Evolutionary conservation across 2,329 filamentous ascomycete genomes (phyloP), one percentile per base, ranked within the genome.

Genomic region (Chaetomium globosum): DNA sequence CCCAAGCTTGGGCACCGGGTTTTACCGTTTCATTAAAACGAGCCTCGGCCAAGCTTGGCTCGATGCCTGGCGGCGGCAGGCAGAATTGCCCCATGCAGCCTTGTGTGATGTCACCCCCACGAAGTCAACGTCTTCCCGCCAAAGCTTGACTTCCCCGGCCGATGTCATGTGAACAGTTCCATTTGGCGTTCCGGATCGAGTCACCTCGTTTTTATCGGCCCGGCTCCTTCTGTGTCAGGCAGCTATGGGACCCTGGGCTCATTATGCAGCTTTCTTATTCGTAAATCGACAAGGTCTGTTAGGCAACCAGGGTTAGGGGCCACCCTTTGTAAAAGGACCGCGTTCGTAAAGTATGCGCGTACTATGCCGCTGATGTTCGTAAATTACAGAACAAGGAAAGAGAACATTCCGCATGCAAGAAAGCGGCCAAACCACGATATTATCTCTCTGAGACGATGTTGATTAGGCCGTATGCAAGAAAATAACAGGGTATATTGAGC

Each of bases 31-130:
- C 31, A 43, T 4, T 16, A 12, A n/a, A 36, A 31, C 52, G 8
- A 55, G 52, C 52, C 43, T 12, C n/a, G n/a, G 30, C 12, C 13
- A 16, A 16, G 57, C 39, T 36, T 59, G 57, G 57, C 57, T 51
- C 49, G 36, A 23, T 49, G 39, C 43, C 28, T 53, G 48, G 21
- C 58, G 39, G 58, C 30, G 31, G 59, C 49, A 31, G 33, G 16
- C 8, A 36, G 13, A 36, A 51, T n/a, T 9, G 9, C 28, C 30
- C 23, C 16, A 13, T 55, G 28, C 5, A 33, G 39, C 26, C 39
- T 13, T 23, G 56, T 23, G 19, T 48, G 23, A 26, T 36, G 31
- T 53, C 12, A 30, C 48, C 48, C 48, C 51, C 51, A 48, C 46
- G 46, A 48, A 48, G 26, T 3, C 23, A 31, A 16, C 13, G 13